A percentile compares a stretch with the other conserved stretches of the same genome.
These are phyloP conservation scores for Mycena maculata DNA, from an alignment of 768 basidiomycete species.

Conservation along the genomic window DNA sequence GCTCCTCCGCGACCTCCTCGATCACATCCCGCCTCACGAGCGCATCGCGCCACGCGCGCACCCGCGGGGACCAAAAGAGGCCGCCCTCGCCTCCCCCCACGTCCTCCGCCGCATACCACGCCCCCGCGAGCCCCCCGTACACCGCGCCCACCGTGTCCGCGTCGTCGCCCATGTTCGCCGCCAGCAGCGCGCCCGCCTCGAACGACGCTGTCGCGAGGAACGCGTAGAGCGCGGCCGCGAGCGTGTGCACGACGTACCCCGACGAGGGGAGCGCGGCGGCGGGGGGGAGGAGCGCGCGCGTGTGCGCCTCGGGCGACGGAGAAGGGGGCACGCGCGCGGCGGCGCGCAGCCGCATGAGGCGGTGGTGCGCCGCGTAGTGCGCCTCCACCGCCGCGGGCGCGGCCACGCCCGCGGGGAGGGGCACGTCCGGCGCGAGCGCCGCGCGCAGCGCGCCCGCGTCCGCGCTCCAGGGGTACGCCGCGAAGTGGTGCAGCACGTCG, in stretches of 20 bases:
- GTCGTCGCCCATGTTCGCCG: constrained; percentile 57
- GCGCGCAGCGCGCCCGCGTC: constrained; percentile 39
- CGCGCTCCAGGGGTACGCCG: constrained; percentile 49
- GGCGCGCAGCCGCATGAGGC: constrained; percentile 47
- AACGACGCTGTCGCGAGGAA: constrained; percentile 57
- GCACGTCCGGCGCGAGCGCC: constrained; percentile 45
- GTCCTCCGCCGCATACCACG: constrained; percentile 52
- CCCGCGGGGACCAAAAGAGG: constrained; percentile 53
- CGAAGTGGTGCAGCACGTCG: constrained; percentile 51
- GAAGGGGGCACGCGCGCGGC: constrained; percentile 34
- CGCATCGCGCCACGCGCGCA: constrained; percentile 47
- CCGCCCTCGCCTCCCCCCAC: constrained; percentile 30
- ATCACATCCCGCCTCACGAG: constrained; percentile 51
- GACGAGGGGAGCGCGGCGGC: constrained; percentile 48
- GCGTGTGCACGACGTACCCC: constrained; percentile 54
- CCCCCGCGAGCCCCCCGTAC: constrained; percentile 58
- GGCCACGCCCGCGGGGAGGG: constrained; percentile 35
- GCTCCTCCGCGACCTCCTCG: constrained; percentile 50
- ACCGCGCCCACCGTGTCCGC: constrained; percentile 60
- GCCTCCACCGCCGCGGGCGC: constrained; percentile 43
- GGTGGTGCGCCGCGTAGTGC: constrained; percentile 51
- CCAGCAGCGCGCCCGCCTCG: constrained; percentile 59
- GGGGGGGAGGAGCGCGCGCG: constrained; percentile 43
- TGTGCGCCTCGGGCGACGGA: constrained; percentile 12
- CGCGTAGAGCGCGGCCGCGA: too few species aligned